Evolutionary conservation across 305 asterid genomes (phyloP).

Genomic region (Fraxinus velutina): DNA sequence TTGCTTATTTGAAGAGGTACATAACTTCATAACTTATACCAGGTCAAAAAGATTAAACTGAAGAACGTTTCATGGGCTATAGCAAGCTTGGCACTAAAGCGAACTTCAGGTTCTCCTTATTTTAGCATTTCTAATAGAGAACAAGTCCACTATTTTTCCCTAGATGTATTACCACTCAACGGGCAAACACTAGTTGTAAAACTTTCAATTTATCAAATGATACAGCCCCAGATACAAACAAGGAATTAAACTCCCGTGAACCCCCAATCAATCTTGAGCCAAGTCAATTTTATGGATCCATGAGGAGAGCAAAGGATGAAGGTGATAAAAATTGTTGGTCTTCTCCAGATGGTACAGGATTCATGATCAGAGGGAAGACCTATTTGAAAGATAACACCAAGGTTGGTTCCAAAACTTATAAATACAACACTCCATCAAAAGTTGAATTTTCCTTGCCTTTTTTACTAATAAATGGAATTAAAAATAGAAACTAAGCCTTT

Average conservation of each 20-base stretch:
- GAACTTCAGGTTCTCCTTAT: conserved; percentile 51
- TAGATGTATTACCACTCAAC: conserved; percentile 19
- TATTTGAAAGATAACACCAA: conserved; percentile 82
- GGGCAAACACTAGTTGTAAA: conserved; percentile 17
- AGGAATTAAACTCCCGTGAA: conserved; percentile 51
- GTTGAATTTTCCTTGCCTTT: conserved; percentile 7
- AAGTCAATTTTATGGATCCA: conserved; percentile 62
- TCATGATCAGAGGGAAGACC: conserved; percentile 93
- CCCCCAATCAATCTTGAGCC: conserved; percentile 55
- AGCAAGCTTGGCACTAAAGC: conserved; percentile 54
- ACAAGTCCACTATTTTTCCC: conserved; percentile 12
- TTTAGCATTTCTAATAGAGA: conserved; percentile 16
- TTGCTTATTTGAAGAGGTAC: conserved; percentile 11
- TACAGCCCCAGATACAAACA: conserved; percentile 49
- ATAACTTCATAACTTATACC: conserved; percentile 23
- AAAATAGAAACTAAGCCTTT: neutral
- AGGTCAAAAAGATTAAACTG: conserved; percentile 69
- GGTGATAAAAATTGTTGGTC: conserved; percentile 83
- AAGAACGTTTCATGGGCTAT: conserved; percentile 88
- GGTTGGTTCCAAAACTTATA: conserved; percentile 40
- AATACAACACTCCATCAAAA: neutral
- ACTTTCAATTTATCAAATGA: conserved; percentile 21
- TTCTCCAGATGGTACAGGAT: conserved; percentile 84
- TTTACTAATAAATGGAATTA: conserved; percentile 1
- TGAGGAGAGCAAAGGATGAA: conserved; percentile 74